These are phyloP conservation scores for Carex sylvatica DNA, from an alignment of 202 grass and related monocot genomes.

Conservation along the genomic window DNA sequence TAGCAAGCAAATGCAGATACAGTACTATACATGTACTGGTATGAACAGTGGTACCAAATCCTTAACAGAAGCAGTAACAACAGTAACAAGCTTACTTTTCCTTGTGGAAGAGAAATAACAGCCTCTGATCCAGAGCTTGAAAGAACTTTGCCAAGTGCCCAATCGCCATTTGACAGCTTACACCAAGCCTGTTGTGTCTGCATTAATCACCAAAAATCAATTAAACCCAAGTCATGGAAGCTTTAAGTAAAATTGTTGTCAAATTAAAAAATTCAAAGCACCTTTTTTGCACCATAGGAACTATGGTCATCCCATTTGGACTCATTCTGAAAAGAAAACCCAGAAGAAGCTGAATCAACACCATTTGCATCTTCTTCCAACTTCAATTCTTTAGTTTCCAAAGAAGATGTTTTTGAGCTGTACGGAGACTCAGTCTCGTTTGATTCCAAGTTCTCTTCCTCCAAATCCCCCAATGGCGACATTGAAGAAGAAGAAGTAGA, in stretches of 20 bases:
- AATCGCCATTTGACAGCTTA: conserved; percentile 65
- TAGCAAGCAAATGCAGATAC: conserved; percentile 6
- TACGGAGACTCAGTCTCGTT: conserved; percentile 59
- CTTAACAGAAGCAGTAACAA: neutral
- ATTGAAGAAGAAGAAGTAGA: conserved; percentile 21
- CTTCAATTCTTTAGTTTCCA: conserved; percentile 26
- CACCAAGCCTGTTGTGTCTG: conserved; percentile 88
- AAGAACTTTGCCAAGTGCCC: conserved; percentile 74
- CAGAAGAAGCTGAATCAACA: conserved; percentile 43
- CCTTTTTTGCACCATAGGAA: conserved; percentile 80
- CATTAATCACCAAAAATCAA: conserved; percentile 33
- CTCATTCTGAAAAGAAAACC: conserved; percentile 37
- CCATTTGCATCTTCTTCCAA: conserved; percentile 30
- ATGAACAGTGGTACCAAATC: neutral
- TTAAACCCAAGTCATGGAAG: neutral
- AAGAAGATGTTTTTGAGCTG: conserved; percentile 40
- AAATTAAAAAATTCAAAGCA: neutral
- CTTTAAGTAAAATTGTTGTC: neutral
- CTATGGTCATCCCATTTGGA: conserved; percentile 64
- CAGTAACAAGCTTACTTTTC: conserved; percentile 61
- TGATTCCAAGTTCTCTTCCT: conserved; percentile 31
- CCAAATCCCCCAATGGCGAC: conserved; percentile 27
- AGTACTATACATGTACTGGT: neutral
- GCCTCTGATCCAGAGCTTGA: conserved; percentile 69
- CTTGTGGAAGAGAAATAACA: conserved; percentile 59